Evolutionary conservation across 371 early-diverging fungal species (phyloP).

Genomic region (Apophysomyces sp.): DNA sequence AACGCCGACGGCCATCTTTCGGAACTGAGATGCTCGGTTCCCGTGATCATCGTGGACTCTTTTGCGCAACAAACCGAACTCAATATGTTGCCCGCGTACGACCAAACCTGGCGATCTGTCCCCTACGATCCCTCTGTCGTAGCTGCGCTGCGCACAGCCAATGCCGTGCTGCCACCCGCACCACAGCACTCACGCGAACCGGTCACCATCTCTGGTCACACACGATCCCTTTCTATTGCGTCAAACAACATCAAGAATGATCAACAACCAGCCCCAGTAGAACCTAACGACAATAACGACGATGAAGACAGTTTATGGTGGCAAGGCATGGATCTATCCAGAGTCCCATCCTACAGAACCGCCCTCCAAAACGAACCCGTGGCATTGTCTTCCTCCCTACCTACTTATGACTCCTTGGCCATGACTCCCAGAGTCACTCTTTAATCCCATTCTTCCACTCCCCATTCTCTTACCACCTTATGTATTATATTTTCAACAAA

Average conservation of each 20-base stretch:
- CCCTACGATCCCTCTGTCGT: constrained; percentile 23
- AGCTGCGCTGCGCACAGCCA: constrained; percentile 11
- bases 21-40: constrained; percentile 41
- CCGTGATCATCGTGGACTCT: constrained; percentile 33
- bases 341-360: constrained; percentile 46
- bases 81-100: constrained; percentile 38
- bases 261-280: constrained; percentile 5
- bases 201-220: constrained; percentile 20
- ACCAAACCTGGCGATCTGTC: constrained; percentile 34
- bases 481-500: constrained; percentile 2
- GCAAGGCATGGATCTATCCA: constrained; percentile 36
- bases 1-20: constrained; percentile 34
- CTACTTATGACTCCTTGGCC: constrained; percentile 37
- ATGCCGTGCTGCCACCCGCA: neutral
- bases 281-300: neutral
- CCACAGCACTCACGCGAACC: constrained; percentile 11
- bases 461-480: neutral
- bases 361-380: constrained; percentile 35
- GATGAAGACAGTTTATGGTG: constrained; percentile 28
- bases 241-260: constrained; percentile 9
- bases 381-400: constrained; percentile 36
- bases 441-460: neutral
- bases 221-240: constrained; percentile 19
- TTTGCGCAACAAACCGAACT: constrained; percentile 28
- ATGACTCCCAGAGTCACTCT: constrained; percentile 18